phyloP scores from a whole-genome alignment of 495 filamentous ascomycete genomes.

The Chaetomium fimeti region DNA sequence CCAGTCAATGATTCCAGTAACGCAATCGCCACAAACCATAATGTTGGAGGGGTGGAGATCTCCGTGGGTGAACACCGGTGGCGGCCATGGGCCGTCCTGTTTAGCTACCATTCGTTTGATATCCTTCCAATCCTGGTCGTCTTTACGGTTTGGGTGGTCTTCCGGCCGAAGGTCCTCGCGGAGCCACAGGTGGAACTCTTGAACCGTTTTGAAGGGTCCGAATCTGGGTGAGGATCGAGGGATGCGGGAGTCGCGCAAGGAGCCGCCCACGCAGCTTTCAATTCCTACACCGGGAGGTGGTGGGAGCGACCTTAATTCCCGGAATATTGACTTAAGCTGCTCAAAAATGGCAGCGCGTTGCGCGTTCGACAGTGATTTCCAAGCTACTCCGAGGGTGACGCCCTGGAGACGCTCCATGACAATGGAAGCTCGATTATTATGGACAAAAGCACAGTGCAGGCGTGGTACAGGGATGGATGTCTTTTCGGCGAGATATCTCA shows the following conservation, averaged over 20 bases:
- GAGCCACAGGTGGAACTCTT: constrained; percentile 20
- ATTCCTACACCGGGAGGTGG: constrained; percentile 9
- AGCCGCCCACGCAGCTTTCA: constrained; percentile 14
- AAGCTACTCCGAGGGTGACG: neutral
- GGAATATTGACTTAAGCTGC: constrained; percentile 8
- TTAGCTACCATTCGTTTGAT: constrained; percentile 7
- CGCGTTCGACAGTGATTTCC: neutral
- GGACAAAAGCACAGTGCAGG: constrained; percentile 17
- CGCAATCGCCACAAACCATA: neutral
- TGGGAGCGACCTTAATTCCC: constrained; percentile 13
- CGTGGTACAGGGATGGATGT: constrained; percentile 16
- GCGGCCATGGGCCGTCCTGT: constrained; percentile 14
- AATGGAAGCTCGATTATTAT: constrained; percentile 20
- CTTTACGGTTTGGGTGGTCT: neutral
- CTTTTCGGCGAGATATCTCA: neutral
- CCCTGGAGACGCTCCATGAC: constrained; percentile 21
- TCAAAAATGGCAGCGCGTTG: constrained; percentile 2
- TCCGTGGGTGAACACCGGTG: constrained; percentile 14
- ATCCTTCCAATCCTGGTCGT: constrained; percentile 16
- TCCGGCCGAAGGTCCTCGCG: constrained; percentile 4
- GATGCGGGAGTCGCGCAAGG: constrained; percentile 15
- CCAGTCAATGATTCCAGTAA: constrained; percentile 13
- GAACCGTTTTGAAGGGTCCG: constrained; percentile 19
- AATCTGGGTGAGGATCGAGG: constrained; percentile 3
- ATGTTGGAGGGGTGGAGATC: constrained; percentile 12